Base-by-base conservation (phyloP, 2,329 filamentous ascomycete species). In the Fusarium sp. region DNA sequence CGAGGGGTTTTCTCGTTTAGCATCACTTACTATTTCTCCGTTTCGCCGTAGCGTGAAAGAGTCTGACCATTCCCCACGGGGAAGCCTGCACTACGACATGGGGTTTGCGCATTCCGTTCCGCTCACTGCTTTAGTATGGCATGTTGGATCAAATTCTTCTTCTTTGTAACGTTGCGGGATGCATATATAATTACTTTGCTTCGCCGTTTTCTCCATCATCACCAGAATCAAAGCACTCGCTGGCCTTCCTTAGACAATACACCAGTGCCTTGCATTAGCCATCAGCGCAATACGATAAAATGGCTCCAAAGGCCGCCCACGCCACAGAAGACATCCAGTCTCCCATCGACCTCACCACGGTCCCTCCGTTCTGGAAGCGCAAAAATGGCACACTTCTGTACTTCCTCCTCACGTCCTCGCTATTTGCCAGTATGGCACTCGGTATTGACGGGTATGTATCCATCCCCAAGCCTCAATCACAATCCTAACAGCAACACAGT, bases 301-400 rank as follows among this genome's bases (percentile, higher is more conserved):
- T 76, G 78, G 76, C 77, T 54, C 76, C 77, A 10, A 71, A 72
- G 56, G 78, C 73, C 25, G 76, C 77, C 13, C 72, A 69, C 32
- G 71, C 76, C 11, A 70, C 70, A 4, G 75, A 79, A 25, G 74
- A 71, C 33, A 75, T 79, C 22, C 44, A 67, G 33, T 70, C 77
- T 17, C 71, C 75, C 3, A 75, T 79, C 19, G 77, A 80, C 55
- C 59, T 79, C 32, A 61, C 68, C 4, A 46, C 72, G 0, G 68
- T 77, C 7, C 72, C 77, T 1, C 77, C 76, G 0, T 80, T 80
- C 51, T 80, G 76, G 73, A 72, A 72, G 13, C 65, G 78, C 14
- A 81, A 79, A 46, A 83, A 82, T 75, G 80, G 80, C 3, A 72
- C 81, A 4, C 67, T 81, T 17, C 71, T 82, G 6, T 82, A 82